phyloP scores from a whole-genome alignment of 257 asterid species.

The Datura wrightii region DNA sequence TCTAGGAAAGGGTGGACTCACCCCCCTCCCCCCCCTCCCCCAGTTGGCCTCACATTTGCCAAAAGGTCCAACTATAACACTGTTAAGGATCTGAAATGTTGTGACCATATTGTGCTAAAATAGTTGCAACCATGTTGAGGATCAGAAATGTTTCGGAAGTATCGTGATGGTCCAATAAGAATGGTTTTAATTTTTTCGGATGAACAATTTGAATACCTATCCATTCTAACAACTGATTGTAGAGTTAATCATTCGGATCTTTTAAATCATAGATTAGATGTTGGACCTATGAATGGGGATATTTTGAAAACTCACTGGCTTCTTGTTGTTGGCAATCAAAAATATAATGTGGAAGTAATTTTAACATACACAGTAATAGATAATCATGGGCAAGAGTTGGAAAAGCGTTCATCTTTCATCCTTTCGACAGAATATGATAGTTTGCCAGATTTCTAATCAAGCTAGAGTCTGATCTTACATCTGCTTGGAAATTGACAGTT shows the following conservation, averaged over 20 bases:
- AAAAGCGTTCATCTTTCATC: not conserved
- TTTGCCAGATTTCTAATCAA: not conserved
- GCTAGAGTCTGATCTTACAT: not conserved
- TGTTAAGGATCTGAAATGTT: not conserved
- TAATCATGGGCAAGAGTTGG: not conserved
- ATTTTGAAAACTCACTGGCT: not conserved
- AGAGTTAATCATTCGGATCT: not conserved
- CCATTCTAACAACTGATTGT: not conserved
- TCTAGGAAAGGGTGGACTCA: not conserved
- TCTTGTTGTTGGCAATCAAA: conserved; percentile 3
- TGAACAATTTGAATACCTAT: not conserved
- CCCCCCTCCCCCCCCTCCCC: not conserved
- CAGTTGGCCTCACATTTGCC: not conserved
- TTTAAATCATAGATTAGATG: not conserved
- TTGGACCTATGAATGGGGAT: not conserved
- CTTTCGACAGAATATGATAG: not conserved
- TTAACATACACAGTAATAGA: not conserved
- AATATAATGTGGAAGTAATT: not conserved
- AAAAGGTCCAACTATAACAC: not conserved
- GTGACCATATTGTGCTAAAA: not conserved
- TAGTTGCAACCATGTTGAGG: conserved; percentile 1
- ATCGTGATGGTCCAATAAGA: too few relatives aligned
- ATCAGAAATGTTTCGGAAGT: not conserved
- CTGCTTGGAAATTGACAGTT: not conserved
- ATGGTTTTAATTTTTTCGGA: not conserved